Percentiles rank a stretch among this genome's conserved stretches.
Evolutionary conservation across 306 rosid species (phyloP).

Genomic region (Vicia sativa): DNA sequence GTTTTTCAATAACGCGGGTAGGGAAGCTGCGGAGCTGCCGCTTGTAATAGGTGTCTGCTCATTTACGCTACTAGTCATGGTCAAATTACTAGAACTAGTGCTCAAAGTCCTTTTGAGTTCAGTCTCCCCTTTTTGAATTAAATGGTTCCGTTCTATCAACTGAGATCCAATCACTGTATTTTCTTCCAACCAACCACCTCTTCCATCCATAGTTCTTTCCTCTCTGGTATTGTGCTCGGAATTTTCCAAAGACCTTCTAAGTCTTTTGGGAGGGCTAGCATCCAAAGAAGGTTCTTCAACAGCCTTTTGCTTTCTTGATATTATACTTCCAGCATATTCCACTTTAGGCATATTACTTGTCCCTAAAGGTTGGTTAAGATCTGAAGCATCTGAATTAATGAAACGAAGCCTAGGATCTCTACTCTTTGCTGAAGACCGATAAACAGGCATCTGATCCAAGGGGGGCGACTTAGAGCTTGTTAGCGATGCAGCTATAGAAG

Average conservation of each 20-base stretch:
- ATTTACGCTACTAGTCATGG: slow-evolving; percentile 50
- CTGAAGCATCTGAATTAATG: slow-evolving; percentile 61
- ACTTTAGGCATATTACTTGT: slow-evolving; percentile 54
- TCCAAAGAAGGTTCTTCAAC: slow-evolving; percentile 59
- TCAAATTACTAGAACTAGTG: slow-evolving; percentile 38
- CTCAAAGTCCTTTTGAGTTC: slow-evolving; percentile 47
- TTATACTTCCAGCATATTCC: slow-evolving; percentile 51
- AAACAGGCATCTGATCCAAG: slow-evolving; percentile 48
- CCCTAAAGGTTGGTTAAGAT: slow-evolving; percentile 54
- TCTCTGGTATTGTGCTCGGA: slow-evolving; percentile 45
- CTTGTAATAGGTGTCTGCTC: slow-evolving; percentile 44
- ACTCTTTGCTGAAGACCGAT: slow-evolving; percentile 61
- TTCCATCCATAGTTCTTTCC: slow-evolving; percentile 46
- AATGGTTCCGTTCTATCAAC: slow-evolving; percentile 51
- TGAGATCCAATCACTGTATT: slow-evolving; percentile 47
- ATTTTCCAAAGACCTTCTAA: slow-evolving; percentile 54
- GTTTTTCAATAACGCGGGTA: slow-evolving; percentile 69
- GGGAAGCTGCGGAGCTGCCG: slow-evolving; percentile 43
- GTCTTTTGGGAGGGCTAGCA: slow-evolving; percentile 64
- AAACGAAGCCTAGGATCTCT: slow-evolving; percentile 95
- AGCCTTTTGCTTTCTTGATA: slow-evolving; percentile 74
- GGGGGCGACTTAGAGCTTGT: slow-evolving; percentile 42
- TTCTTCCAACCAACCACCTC: slow-evolving; percentile 85
- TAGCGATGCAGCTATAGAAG: slow-evolving; percentile 41
- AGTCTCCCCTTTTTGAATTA: slow-evolving; percentile 46